These are phyloP conservation scores for Rhodotorula mucilaginosa DNA, from an alignment of 1,284 basidiomycete genomes.

Conservation along the genomic window DNA sequence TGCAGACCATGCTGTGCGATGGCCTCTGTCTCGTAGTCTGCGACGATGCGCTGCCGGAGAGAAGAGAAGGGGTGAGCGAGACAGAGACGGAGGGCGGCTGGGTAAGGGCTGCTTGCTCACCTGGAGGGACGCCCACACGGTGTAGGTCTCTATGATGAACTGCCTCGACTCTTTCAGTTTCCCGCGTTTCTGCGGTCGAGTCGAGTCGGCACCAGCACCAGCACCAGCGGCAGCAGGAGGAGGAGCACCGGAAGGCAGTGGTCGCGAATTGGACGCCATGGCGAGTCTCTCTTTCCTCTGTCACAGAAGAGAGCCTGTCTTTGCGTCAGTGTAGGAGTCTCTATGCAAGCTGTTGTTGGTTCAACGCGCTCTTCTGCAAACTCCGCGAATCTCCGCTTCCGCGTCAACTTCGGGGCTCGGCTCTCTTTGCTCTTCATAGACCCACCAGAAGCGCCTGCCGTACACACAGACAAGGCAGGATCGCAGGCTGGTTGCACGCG, in stretches of 20 bases:
- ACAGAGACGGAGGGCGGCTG: too few relatives aligned
- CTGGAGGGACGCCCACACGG: slow-evolving; percentile 40
- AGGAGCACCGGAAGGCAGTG: background rate
- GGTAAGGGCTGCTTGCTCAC: slow-evolving; percentile 1
- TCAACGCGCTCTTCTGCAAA: too few relatives aligned
- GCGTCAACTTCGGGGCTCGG: too few relatives aligned
- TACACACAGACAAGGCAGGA: too few relatives aligned
- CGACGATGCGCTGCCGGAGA: slow-evolving; percentile 25
- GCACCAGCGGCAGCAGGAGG: too few relatives aligned
- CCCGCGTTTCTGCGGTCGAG: background rate
- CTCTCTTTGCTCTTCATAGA: too few relatives aligned
- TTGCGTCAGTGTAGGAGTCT: too few relatives aligned
- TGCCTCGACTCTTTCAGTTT: slow-evolving; percentile 13
- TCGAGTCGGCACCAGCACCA: background rate
- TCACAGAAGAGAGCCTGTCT: background rate
- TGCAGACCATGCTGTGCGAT: background rate
- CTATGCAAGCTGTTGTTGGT: background rate
- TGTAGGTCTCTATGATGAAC: slow-evolving; percentile 40
- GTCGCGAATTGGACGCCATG: background rate
- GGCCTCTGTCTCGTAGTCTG: slow-evolving; percentile 8
- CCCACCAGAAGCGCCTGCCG: too few relatives aligned
- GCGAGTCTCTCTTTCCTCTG: background rate
- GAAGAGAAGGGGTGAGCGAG: background rate
- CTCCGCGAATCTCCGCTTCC: too few relatives aligned
- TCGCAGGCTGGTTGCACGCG: too few relatives aligned